Conservation (phyloP, 2,329 filamentous ascomycete genomes). For the Tolypocladium pustulatum region DNA sequence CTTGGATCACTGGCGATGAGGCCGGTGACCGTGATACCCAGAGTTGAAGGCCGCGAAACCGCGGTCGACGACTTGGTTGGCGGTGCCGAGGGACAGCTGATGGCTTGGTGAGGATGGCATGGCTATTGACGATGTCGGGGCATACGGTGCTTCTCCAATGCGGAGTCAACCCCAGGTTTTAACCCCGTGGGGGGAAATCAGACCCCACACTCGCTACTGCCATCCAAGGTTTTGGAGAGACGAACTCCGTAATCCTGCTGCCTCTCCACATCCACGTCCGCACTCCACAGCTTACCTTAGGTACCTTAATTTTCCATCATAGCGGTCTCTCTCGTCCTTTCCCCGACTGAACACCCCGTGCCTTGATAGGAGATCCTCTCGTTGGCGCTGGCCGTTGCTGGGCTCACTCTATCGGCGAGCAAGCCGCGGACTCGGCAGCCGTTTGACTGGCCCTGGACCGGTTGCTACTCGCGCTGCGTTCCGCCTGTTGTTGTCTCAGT, state of each 20-base stretch:
- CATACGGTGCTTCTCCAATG: constrained; percentile 22
- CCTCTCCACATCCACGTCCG: too few relatives aligned
- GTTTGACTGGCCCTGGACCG: neutral
- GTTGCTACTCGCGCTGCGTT: neutral
- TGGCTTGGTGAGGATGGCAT: too few relatives aligned
- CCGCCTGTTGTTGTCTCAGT: neutral
- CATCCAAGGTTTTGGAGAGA: neutral
- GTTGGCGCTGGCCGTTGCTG: neutral
- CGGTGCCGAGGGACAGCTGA: neutral
- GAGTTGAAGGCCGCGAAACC: neutral
- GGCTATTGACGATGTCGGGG: too few relatives aligned
- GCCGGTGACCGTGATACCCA: neutral
- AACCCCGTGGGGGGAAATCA: constrained; percentile 4
- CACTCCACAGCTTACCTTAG: neutral
- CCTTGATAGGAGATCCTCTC: neutral
- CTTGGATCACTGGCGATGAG: neutral
- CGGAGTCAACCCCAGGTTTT: constrained; percentile 22
- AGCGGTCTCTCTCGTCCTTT: neutral
- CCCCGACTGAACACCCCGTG: neutral
- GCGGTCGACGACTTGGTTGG: neutral
- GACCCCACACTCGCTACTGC: constrained; percentile 3
- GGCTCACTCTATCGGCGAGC: neutral
- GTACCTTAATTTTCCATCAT: neutral
- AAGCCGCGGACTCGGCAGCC: neutral
- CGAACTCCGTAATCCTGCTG: neutral